A percentile compares a stretch with the other conserved stretches of the same genome.
Conservation (phyloP, 2,329 filamentous ascomycete genomes). For the Fulvia fulva region DNA sequence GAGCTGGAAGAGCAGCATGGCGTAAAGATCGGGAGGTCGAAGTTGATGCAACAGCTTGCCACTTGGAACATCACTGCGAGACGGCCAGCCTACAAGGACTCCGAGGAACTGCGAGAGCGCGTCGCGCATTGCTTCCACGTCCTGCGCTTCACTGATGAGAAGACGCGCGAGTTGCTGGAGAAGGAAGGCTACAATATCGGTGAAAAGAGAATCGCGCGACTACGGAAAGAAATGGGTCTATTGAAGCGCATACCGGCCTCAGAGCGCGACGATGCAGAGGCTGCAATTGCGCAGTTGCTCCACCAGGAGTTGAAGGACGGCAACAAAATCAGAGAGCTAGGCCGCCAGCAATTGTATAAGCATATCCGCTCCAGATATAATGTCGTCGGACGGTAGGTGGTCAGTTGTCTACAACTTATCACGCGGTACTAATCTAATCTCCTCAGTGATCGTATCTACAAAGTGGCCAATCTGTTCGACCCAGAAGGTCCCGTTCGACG, state of each 20-base stretch:
- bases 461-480: slow-evolving; percentile 2
- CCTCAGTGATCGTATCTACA: slow-evolving; percentile 3
- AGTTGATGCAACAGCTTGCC: neutral
- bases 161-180: neutral
- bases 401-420: no score
- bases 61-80: slow-evolving; percentile 1
- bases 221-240: slow-evolving; percentile 1
- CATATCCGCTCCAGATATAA: slow-evolving; percentile 2
- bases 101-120: neutral
- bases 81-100: neutral
- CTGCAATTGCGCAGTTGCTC: neutral
- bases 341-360: slow-evolving; percentile 1
- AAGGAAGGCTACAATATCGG: neutral
- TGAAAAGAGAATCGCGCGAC: neutral
- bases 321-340: neutral
- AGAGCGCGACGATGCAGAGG: neutral
- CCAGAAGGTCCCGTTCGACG: neutral
- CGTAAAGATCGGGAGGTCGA: neutral
- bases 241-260: neutral
- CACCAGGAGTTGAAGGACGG: slow-evolving; percentile 1
- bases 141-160: neutral
- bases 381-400: slow-evolving; percentile 1
- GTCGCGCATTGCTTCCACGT: neutral
- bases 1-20: neutral
- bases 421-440: neutral